Conservation (phyloP, 208 protist species). For the Trypanosoma lewisi region DNA sequence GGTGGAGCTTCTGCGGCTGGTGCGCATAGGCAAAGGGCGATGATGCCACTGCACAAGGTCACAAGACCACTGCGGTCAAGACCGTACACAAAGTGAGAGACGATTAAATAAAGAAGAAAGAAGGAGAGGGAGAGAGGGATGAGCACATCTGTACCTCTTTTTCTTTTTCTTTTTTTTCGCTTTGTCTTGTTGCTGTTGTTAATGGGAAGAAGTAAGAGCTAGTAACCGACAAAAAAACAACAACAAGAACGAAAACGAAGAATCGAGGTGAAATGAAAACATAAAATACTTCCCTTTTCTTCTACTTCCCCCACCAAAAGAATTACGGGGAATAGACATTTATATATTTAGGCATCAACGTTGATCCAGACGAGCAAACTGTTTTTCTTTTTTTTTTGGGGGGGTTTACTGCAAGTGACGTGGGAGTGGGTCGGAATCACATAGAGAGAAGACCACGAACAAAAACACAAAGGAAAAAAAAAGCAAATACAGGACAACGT, state of each 20-base stretch:
- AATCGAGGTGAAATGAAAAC: no score
- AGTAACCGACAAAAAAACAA: no score
- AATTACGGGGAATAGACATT: background rate
- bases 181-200: conserved; percentile 2
- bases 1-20: conserved; percentile 4
- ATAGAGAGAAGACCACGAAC: no score
- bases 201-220: background rate
- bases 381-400: background rate
- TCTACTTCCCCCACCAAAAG: background rate
- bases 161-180: background rate
- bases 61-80: conserved; percentile 13
- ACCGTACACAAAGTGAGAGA: conserved; percentile 20
- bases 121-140: background rate
- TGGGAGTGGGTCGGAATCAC: no score
- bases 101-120: conserved; percentile 16
- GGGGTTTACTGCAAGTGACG: no score
- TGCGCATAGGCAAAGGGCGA: conserved; percentile 24
- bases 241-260: no score
- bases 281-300: no score
- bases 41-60: conserved; percentile 2
- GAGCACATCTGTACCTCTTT: background rate
- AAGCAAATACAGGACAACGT: no score
- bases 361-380: no score
- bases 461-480: no score
- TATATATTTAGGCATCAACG: no score